Base-by-base conservation (phyloP, 2,329 filamentous ascomycete genomes). In the Fusarium ambrosium region DNA sequence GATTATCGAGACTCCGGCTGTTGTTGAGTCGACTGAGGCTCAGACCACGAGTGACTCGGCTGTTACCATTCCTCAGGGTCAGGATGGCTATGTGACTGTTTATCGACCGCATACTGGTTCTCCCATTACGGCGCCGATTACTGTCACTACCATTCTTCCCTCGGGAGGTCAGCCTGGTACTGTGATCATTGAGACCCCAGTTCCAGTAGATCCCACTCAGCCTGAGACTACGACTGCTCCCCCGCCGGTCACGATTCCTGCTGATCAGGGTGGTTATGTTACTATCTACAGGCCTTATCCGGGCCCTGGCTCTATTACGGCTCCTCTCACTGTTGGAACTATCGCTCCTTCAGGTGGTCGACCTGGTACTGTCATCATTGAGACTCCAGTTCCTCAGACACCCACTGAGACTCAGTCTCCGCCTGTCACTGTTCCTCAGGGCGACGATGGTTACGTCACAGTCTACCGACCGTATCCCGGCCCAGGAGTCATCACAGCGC, bases 101-200 rank as follows among this genome's bases (percentile, higher is more conserved):
- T 75, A 74, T 10, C 62, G 72, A 16, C 72, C 69, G 6, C 69
- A 75, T n/a, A 66, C 72, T 20, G 72, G 72, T 4, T 65, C 72
- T 56, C 51, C 69, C 9, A 74, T 74, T n/a, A 64, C 72, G 18
- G 72, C 66, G 9, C 72, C 72, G 29, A 70, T 74, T 4, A 74
- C 72, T 7, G 27, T 75, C 41, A 75, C 72, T 27, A 64, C 62
- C 16, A 64, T 64, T 3, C 45, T 66, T 56, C 72, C 72, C 13
- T 51, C 66, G 1, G 72, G 72, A 24, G 72, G 72, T 7, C 69
- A 73, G n/a, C 72, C 72, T 11, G 72, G 72, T 5, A 74, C 72
- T 3, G 48, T 74, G 2, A 75, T 74, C 6, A 74, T 74, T 24
- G 72, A 74, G 45, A 74, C 72, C 8, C 62, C 62, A 13, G 62